These are phyloP conservation scores for Macrocybe gigantea DNA, from an alignment of 768 basidiomycete species.

Conservation along the genomic window DNA sequence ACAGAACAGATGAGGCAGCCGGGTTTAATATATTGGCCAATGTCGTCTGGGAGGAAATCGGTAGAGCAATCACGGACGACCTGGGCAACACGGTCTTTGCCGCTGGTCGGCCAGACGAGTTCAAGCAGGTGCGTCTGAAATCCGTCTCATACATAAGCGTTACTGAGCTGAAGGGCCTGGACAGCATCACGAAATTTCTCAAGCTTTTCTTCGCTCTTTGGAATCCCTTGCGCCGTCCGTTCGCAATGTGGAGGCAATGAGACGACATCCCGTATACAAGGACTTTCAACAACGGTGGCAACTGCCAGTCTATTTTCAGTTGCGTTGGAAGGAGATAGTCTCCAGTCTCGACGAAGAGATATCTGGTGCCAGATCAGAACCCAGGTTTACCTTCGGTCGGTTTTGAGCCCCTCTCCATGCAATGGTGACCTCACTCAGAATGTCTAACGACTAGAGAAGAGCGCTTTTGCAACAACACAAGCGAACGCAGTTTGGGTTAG, in stretches of 20 bases:
- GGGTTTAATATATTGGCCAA: constrained; percentile 84
- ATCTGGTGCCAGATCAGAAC: constrained; percentile 3
- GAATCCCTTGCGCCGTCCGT: constrained; percentile 79
- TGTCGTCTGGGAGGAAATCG: constrained; percentile 86
- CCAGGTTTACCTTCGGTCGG: too few relatives aligned
- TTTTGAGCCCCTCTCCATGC: too few relatives aligned
- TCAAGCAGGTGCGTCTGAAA: constrained; percentile 61
- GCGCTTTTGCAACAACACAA: constrained; percentile 54
- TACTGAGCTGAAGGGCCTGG: constrained; percentile 3
- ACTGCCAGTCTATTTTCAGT: constrained; percentile 92
- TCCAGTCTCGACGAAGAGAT: constrained; percentile 68
- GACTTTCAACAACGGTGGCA: constrained; percentile 90
- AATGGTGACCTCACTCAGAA: too few relatives aligned
- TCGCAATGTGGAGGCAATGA: constrained; percentile 64
- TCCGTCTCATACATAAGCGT: neutral
- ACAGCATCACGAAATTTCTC: constrained; percentile 82
- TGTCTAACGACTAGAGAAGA: constrained; percentile 14
- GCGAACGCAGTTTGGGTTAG: constrained; percentile 61
- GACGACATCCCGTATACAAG: constrained; percentile 60
- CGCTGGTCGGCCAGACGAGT: constrained; percentile 86
- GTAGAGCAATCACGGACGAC: constrained; percentile 75
- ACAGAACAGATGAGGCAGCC: constrained; percentile 14
- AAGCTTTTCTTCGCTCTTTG: constrained; percentile 75
- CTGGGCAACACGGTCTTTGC: constrained; percentile 81
- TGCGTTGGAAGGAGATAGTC: constrained; percentile 95